phyloP scores from a whole-genome alignment of 2,329 filamentous ascomycete genomes.

The Drechslerella coelobrocha region DNA sequence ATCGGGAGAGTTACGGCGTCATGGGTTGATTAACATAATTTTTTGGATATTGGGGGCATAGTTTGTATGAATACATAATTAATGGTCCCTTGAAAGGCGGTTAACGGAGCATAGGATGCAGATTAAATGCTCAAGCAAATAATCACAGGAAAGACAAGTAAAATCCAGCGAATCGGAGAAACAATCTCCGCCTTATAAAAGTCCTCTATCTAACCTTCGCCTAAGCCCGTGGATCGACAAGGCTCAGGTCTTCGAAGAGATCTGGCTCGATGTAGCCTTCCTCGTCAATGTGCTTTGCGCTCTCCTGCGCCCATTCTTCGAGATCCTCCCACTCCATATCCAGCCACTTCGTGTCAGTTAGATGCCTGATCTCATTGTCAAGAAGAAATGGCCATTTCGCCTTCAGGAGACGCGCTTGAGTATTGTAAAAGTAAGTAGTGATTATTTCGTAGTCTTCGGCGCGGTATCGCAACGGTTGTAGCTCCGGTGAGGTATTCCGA shows the following conservation, averaged over 20 bases:
- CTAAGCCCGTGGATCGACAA: slow-evolving; percentile 24
- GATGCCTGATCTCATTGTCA: slow-evolving; percentile 27
- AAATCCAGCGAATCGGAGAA: too few relatives aligned
- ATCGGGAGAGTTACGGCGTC: too few relatives aligned
- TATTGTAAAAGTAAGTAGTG: slow-evolving; percentile 38
- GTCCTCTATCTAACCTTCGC: too few relatives aligned
- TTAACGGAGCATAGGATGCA: too few relatives aligned
- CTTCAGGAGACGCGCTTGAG: slow-evolving; percentile 19
- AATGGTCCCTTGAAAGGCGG: too few relatives aligned
- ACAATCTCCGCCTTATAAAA: too few relatives aligned
- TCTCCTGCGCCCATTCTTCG: slow-evolving; percentile 37
- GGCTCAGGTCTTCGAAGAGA: slow-evolving; percentile 38
- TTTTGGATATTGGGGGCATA: too few relatives aligned
- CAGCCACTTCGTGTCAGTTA: slow-evolving; percentile 41
- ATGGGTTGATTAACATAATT: too few relatives aligned
- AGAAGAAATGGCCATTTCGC: slow-evolving; percentile 40
- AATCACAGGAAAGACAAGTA: too few relatives aligned
- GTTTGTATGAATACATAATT: too few relatives aligned
- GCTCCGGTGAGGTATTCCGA: background rate
- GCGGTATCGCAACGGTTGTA: background rate
- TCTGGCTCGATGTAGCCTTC: slow-evolving; percentile 31
- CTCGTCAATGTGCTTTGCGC: slow-evolving; percentile 30
- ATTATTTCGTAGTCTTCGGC: slow-evolving; percentile 35
- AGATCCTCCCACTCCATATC: slow-evolving; percentile 47
- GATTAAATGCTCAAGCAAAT: too few relatives aligned